Base-by-base conservation (phyloP, 495 filamentous ascomycete genomes). In the Gamarada debralockiae region DNA sequence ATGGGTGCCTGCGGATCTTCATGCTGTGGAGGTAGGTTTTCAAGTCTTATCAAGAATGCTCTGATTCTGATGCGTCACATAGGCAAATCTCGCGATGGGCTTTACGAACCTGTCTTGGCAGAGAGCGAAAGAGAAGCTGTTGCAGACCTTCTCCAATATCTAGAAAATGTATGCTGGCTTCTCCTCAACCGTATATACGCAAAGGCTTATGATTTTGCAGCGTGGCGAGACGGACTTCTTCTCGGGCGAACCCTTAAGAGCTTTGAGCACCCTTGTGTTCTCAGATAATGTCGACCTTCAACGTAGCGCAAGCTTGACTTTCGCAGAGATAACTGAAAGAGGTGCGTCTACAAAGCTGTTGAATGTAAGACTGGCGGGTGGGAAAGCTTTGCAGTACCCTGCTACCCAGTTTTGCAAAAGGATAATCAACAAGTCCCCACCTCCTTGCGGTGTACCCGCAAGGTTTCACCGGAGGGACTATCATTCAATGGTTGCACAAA, bases 261-360 rank as follows among this genome's bases (percentile, higher is more conserved):
- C 93, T 34, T 73, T 99, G 39, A 96, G 87, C 72, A 97, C 91
- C 3, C 78, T 99, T 2, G 93, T 99, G 27, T 97, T 95, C 66
- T 97, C 95, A 37, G 91, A 97, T 63, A 99, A 99, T 75, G 90
- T 99, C 65, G 95, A 99, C 61, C 81, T 99, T 41, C 93, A 99
- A 70, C 81, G 93, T 54, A 97, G 95, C 70, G 93, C 93, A 13
- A 96, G 91, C 69, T 80, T 99, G 70, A 99, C 93, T 1, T 99
- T 99, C 74, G 93, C 93, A 23, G 93, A 99, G 67, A 97, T 99
- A 64, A 99, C 93, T 13, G 93, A 99, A 67, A 75, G 91, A 87
- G 95, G 93, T 97, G 75, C 62, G 82, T 74, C 20, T 22, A 41
- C 49, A 40, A 18, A 38, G 25, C 36, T 18, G 36, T 4, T 39